Conservation (phyloP, 805 yeast species). For the Ogataea nitratoaversa region DNA sequence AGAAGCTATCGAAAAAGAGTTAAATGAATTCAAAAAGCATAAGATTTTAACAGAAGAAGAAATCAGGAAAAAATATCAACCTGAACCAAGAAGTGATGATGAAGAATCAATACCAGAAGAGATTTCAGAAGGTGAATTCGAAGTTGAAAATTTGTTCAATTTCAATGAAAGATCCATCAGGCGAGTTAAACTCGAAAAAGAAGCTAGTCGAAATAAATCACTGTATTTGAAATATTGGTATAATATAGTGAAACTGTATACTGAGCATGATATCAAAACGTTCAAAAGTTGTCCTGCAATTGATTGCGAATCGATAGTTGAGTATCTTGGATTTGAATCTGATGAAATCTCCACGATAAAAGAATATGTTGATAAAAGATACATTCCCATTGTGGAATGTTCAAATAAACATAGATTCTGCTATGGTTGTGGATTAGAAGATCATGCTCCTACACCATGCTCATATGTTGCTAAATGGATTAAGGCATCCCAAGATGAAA, state of each 20-base stretch:
- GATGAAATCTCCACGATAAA: conserved; percentile 22
- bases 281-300: conserved; percentile 83
- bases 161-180: conserved; percentile 20
- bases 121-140: conserved; percentile 5
- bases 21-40: conserved; percentile 1
- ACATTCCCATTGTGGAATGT: conserved; percentile 70
- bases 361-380: conserved; percentile 21
- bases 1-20: conserved; percentile 11
- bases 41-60: conserved; percentile 18
- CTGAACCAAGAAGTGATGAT: conserved; percentile 7
- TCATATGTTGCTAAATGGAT: conserved; percentile 66
- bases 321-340: conserved; percentile 30
- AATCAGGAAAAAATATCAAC: conserved; percentile 19
- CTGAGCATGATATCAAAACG: conserved; percentile 43
- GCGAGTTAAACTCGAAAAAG: conserved; percentile 21
- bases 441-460: conserved; percentile 87
- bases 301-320: conserved; percentile 64
- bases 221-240: conserved; percentile 37
- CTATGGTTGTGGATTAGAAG: conserved; percentile 65
- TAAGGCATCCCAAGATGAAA: conserved; percentile 75
- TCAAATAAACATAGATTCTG: conserved; percentile 68
- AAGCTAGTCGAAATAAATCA: conserved; percentile 21
- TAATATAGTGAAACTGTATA: conserved; percentile 43
- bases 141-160: conserved; percentile 14
- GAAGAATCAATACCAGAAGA: conserved; percentile 9